These are phyloP conservation scores for Eucalyptus lansdowneana DNA, from an alignment of 345 rosid species.

Conservation along the genomic window DNA sequence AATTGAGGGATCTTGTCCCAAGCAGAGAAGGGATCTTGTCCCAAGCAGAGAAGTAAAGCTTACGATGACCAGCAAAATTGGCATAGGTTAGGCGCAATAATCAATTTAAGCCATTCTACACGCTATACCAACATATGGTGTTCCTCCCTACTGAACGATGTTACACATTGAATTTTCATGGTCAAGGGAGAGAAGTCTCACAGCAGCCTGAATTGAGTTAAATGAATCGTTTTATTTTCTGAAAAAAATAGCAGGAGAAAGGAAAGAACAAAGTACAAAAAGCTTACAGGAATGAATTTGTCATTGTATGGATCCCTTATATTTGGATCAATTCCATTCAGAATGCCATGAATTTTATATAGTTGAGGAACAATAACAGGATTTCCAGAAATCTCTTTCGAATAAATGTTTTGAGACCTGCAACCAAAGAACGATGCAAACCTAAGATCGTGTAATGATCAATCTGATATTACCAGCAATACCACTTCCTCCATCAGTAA, in stretches of 20 bases:
- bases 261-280: background rate
- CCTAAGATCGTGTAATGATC: too few species aligned
- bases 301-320: constrained; percentile 96
- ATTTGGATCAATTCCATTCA: constrained; percentile 4
- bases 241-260: background rate
- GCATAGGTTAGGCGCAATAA: background rate
- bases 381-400: too few species aligned
- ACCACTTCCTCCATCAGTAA: too few species aligned
- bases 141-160: background rate
- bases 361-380: too few species aligned
- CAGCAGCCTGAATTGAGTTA: background rate
- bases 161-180: background rate
- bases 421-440: too few species aligned
- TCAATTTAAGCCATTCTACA: background rate
- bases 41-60: background rate
- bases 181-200: background rate
- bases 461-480: too few species aligned
- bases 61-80: background rate
- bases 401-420: too few species aligned
- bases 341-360: too few species aligned
- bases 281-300: constrained; percentile 57
- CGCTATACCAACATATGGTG: background rate
- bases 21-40: background rate
- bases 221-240: background rate
- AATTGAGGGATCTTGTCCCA: background rate